Base-by-base conservation (phyloP, 2,329 filamentous ascomycete genomes). In the Sporothrix schenckii region DNA sequence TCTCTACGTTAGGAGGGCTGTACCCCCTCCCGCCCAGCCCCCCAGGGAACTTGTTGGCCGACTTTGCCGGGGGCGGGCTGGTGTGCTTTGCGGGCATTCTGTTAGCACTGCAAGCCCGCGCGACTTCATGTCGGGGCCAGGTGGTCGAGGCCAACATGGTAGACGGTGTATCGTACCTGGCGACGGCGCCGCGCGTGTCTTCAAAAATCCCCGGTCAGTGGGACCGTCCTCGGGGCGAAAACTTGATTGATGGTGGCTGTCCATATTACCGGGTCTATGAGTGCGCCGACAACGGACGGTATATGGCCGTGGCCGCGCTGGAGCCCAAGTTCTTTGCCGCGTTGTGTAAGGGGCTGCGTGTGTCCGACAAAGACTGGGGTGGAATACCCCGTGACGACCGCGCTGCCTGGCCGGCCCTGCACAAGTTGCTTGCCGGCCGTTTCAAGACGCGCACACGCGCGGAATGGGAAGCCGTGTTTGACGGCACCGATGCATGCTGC, bases 71-170 rank as follows among this genome's bases (percentile, higher is more conserved):
- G 4, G 61, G 61, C 27, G 61, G 61, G 4, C 47, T 65, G 4
- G 61, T 65, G n/a, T 65, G 61, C 39, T 65, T 65, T 24, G 24
- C 47, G 21, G 61, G 61, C 21, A 65, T 65, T 7, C 27, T 65
- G 44, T 4, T 65, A 4, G 61, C 61, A 2, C 44, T 65, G 13
- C 61, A 65, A 24, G 61, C 41, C 0, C 9, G 56, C 2, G 4
- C 19, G 6, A 13, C 56, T 4, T 41, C 34, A 7, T 5, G n/a
- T 10, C 1, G 4, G 3, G 61, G 61, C 44, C 61, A 65, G n/a
- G 44, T 65, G 2, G 61, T 65, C 3, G 61, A 65, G 16, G 61
- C 61, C 44, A 65, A 65, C 47, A 65, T 65, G 61, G 61, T 65
- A 21, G 61, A 65, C 61, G 61, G 61, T 41, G 47, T 49, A 6